Base-by-base conservation (phyloP, 2,329 filamentous ascomycete genomes). In the Chalaropsis ovoidea region DNA sequence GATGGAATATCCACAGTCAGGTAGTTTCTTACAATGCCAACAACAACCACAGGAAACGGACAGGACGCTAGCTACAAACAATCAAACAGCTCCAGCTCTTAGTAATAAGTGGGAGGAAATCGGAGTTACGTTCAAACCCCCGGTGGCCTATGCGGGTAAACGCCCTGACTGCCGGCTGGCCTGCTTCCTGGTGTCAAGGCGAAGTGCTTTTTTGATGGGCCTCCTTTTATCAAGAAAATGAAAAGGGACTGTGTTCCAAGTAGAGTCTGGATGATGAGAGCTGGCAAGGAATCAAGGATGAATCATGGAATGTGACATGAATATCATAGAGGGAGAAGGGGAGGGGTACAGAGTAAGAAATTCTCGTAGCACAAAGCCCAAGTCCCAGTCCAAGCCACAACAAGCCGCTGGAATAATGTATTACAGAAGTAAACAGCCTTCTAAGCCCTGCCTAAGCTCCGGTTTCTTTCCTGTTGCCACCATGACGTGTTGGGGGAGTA, bases 121-220 rank as follows among this genome's bases (percentile, higher is more conserved):
- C 49, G 7, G 49, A 27, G 22, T 27, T 56, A 22, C 27, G 24
- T 56, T 56, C 17, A 56, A 56, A 56, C 27, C 24, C 24, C 52
- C 52, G 22, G 7, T 56, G 52, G 52, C 17, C 52, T 35, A 56
- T 56, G 52, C 52, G 19, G 22, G 52, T 15, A 56, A 17, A 56
- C 52, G 52, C 52, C 22, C 19, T 56, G 52, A 17, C 10, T 35
- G 27, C 24, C 15, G 52, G 2, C 52, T 56, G 52, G 24, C 52
- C 15, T 56, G 24, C 10, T 31, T n/a, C 22, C 22, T 27, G 15
- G 27, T 56, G 52, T 56, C 52, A 56, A 27, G 22, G 52, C 52
- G 49, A 54, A 27, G 49, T 54, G 49, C 49, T 31, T 54, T 54
- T 54, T 54, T 54, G 24, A 35, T 56, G 52, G 52, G 52, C 52